phyloP scores from a whole-genome alignment of 228 moss, liverwort and hornwort genomes.

The Sphagnum magellanicum region DNA sequence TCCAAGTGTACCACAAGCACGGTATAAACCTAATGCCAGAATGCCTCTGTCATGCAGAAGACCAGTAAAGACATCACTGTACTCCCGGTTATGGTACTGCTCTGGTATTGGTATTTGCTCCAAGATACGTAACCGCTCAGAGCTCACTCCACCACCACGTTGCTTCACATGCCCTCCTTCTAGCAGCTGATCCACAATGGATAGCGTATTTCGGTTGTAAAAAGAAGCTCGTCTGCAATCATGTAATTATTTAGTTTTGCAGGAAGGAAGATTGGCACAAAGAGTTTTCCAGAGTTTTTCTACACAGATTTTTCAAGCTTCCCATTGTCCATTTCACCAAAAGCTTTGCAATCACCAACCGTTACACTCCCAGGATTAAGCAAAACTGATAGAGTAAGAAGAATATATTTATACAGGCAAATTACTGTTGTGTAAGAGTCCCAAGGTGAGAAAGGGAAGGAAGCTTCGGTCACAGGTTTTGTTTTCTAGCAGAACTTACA shows the following conservation, averaged over 20 bases:
- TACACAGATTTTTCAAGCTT: too few relatives aligned
- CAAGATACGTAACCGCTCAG: constrained; percentile 15
- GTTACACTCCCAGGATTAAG: too few relatives aligned
- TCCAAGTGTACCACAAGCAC: constrained; percentile 47
- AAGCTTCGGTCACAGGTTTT: too few relatives aligned
- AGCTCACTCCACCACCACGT: constrained; percentile 31
- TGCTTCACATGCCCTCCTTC: constrained; percentile 50
- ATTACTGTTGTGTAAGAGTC: too few relatives aligned
- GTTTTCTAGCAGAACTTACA: constrained; percentile 16
- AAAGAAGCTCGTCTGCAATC: constrained; percentile 67
- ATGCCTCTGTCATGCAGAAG: constrained; percentile 41
- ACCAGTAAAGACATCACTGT: constrained; percentile 51
- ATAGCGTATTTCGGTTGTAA: constrained; percentile 71
- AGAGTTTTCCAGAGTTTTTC: too few relatives aligned
- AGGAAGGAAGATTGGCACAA: too few relatives aligned
- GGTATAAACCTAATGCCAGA: constrained; percentile 71
- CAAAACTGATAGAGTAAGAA: too few relatives aligned
- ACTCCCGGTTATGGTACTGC: constrained; percentile 36
- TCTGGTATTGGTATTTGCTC: constrained; percentile 44
- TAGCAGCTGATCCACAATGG: constrained; percentile 71
- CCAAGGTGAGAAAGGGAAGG: too few relatives aligned
- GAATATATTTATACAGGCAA: too few relatives aligned
- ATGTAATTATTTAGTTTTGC: not conserved
- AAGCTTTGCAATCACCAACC: too few relatives aligned
- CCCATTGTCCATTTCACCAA: too few relatives aligned